A percentile compares a stretch with the other conserved stretches of the same genome.
These are phyloP conservation scores for Penicillium sp. DNA, from an alignment of 2,329 filamentous ascomycete genomes.

Conservation along the genomic window DNA sequence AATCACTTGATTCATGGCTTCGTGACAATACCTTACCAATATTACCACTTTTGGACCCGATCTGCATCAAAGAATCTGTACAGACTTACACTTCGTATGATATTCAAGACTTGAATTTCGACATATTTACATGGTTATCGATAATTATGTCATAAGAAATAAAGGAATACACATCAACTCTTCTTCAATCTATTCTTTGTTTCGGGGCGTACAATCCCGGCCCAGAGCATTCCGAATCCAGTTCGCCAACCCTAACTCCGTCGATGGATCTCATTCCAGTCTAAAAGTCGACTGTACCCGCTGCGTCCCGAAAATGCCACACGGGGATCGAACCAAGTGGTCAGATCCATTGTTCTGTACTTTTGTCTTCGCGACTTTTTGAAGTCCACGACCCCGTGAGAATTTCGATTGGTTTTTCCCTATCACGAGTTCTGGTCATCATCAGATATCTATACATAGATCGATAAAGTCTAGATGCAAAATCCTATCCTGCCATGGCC, in stretches of 20 bases:
- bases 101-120: not conserved
- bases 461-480: not conserved
- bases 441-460: not conserved
- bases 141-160: not conserved
- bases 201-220: not conserved
- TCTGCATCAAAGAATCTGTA: slow-evolving; percentile 1
- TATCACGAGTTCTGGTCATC: not conserved
- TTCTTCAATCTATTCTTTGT: not conserved
- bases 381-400: not conserved
- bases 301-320: slow-evolving; percentile 22
- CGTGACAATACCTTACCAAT: slow-evolving; percentile 11
- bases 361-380: not conserved
- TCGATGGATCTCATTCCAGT: slow-evolving; percentile 23
- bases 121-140: no score
- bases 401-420: not conserved
- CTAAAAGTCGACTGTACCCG: slow-evolving; percentile 11
- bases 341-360: not conserved
- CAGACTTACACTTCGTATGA: not conserved
- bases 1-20: not conserved
- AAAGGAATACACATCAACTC: not conserved
- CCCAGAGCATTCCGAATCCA: not conserved
- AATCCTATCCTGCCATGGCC: not conserved
- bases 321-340: not conserved
- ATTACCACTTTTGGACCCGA: slow-evolving; percentile 4
- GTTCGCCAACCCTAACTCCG: slow-evolving; percentile 12